A percentile compares a stretch with the other conserved stretches of the same genome.
Evolutionary conservation across 2,329 filamentous ascomycete genomes (phyloP).

Genomic region (Neopestalotiopsis sp.): DNA sequence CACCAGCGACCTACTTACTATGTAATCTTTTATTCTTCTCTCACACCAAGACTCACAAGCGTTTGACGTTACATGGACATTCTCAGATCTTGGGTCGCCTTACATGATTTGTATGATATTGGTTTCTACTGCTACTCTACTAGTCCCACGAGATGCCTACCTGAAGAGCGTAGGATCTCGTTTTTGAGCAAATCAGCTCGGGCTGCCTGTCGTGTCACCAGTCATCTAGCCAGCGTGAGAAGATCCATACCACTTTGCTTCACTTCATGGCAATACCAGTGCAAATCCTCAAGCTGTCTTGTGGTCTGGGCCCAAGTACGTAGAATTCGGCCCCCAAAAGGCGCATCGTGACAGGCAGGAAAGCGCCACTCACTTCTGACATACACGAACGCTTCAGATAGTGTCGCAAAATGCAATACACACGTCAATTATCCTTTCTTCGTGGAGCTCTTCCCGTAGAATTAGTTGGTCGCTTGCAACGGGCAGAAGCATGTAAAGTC

Average conservation of each 20-base stretch:
- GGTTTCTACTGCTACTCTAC: background rate
- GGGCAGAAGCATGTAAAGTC: conserved; percentile 2
- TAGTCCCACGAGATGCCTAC: background rate
- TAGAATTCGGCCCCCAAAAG: background rate
- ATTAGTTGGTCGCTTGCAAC: background rate
- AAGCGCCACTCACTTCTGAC: background rate
- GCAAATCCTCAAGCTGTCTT: background rate
- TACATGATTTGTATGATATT: background rate
- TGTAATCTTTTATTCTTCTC: background rate
- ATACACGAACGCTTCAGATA: background rate
- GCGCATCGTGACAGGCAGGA: background rate
- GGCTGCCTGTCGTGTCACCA: background rate
- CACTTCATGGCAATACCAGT: background rate
- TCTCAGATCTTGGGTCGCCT: background rate
- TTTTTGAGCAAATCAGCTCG: background rate
- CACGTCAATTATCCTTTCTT: background rate
- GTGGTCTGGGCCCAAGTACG: background rate
- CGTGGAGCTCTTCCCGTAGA: background rate
- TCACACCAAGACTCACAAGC: background rate
- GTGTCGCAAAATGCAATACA: background rate
- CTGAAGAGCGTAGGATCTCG: background rate
- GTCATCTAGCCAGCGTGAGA: background rate
- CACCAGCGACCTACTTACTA: background rate
- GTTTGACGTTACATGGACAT: background rate
- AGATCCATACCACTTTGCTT: background rate